Evolutionary conservation across 106 monocot genomes (phyloP).

Genomic region (Dendrobium catenatum): DNA sequence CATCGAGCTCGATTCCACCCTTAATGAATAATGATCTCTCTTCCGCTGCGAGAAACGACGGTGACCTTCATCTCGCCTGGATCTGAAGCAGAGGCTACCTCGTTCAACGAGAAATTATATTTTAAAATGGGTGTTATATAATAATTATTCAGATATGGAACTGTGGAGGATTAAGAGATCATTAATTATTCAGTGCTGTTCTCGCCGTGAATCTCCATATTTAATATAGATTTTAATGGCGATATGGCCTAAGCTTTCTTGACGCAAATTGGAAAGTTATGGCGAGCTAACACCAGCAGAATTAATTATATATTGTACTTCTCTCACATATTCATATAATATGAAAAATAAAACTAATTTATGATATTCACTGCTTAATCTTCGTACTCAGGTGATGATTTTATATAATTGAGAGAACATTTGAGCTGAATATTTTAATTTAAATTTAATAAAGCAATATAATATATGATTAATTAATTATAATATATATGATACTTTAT

Average conservation of each 20-base stretch:
- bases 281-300: background rate
- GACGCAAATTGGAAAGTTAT: background rate
- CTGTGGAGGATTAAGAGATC: background rate
- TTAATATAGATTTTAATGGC: slow-evolving; percentile 4
- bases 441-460: too few species aligned
- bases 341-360: too few species aligned
- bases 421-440: too few species aligned
- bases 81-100: background rate
- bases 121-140: too few species aligned
- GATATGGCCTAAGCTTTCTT: background rate
- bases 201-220: background rate
- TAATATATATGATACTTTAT: too few species aligned
- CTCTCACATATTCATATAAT: too few species aligned
- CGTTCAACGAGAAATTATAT: too few species aligned
- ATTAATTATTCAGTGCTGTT: background rate
- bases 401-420: too few species aligned
- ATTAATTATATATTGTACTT: too few species aligned
- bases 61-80: slow-evolving; percentile 30
- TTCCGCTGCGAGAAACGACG: slow-evolving; percentile 45
- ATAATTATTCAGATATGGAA: background rate
- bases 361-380: too few species aligned
- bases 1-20: slow-evolving; percentile 48
- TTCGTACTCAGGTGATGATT: too few species aligned
- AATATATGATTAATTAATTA: too few species aligned
- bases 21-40: slow-evolving; percentile 46